These are phyloP conservation scores for Wallacemonas sp. DNA, from an alignment of 208 protist species.

Conservation along the genomic window DNA sequence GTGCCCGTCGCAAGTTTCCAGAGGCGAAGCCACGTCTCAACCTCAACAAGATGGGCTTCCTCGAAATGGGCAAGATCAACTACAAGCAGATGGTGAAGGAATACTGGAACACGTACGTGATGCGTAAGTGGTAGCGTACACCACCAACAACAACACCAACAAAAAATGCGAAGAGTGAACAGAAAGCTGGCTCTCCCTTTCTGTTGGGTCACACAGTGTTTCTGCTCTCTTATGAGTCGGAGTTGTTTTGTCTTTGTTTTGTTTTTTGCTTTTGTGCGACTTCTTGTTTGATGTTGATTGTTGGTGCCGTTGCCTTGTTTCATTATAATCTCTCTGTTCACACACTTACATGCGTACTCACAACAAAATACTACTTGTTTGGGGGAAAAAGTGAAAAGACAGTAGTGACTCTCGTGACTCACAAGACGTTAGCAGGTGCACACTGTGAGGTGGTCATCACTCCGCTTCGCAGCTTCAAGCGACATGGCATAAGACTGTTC, in stretches of 20 bases:
- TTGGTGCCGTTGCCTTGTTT: conserved; percentile 9
- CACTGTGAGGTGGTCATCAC: too few species aligned
- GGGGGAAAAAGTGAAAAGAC: too few species aligned
- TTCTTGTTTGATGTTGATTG: background rate
- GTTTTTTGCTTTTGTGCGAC: background rate
- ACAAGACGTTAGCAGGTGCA: too few species aligned
- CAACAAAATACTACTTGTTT: too few species aligned
- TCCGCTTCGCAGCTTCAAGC: too few species aligned
- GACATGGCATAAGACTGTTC: too few species aligned
- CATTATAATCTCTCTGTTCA: background rate
- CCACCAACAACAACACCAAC: conserved; percentile 1
- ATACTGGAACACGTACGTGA: conserved; percentile 90
- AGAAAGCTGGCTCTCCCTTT: too few species aligned
- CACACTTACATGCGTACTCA: background rate
- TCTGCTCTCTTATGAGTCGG: too few species aligned
- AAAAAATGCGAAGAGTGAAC: too few species aligned
- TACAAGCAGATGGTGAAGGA: conserved; percentile 89
- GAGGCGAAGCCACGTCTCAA: conserved; percentile 82
- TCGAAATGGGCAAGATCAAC: conserved; percentile 88
- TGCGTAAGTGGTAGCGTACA: conserved; percentile 71
- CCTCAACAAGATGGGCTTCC: conserved; percentile 86
- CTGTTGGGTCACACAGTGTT: too few species aligned
- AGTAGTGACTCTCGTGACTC: too few species aligned
- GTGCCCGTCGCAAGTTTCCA: conserved; percentile 81
- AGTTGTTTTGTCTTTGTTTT: too few species aligned